phyloP scores from a whole-genome alignment of 2,329 filamentous ascomycete genomes.

The Neofusicoccum laricinum region DNA sequence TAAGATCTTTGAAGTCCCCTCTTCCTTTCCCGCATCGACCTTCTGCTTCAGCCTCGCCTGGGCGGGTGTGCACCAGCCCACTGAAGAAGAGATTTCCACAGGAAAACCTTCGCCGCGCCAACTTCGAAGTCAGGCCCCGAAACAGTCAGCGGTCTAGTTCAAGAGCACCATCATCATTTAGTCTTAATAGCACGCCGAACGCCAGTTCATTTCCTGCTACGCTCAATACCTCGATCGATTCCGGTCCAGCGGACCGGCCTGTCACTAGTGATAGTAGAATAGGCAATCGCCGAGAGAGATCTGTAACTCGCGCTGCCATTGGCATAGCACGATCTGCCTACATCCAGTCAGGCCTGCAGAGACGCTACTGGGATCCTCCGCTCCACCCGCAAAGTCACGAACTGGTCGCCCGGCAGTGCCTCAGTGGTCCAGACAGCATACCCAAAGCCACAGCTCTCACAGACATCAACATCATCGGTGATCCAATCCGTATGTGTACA shows the following conservation, averaged over 20 bases:
- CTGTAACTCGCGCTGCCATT: neutral
- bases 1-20: neutral
- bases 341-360: neutral
- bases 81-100: neutral
- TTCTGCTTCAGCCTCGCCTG: neutral
- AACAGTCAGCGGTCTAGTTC: neutral
- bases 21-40: neutral
- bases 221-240: neutral
- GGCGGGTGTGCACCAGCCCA: neutral
- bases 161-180: neutral
- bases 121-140: neutral
- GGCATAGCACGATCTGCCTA: neutral
- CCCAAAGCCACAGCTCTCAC: neutral
- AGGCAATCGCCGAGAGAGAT: neutral
- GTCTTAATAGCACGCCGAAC: neutral
- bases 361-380: conserved; percentile 1
- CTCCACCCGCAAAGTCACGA: neutral
- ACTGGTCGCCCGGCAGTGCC: neutral
- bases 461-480: neutral
- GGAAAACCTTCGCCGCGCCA: neutral
- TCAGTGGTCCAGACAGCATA: neutral
- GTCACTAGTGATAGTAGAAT: too few species aligned
- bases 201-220: neutral
- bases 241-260: neutral
- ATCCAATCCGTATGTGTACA: neutral